phyloP scores from a whole-genome alignment of 2,329 filamentous ascomycete species.

The Arthrobotrys conoides region DNA sequence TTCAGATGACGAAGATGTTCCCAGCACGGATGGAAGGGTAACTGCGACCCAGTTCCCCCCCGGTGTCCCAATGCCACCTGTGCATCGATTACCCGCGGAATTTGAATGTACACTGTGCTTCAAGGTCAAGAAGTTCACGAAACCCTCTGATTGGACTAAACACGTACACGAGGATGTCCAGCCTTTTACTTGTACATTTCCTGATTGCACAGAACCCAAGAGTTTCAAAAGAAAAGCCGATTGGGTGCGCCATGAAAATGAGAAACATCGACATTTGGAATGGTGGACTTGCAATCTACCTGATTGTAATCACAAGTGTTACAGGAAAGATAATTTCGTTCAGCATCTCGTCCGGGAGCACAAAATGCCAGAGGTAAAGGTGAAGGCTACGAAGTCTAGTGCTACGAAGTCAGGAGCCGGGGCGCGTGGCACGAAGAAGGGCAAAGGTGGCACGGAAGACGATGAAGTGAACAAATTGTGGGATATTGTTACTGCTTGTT shows the following conservation, averaged over 20 bases:
- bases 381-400: constrained; percentile 77
- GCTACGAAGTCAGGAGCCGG: constrained; percentile 59
- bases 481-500: constrained; percentile 83
- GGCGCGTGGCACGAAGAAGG: constrained; percentile 62
- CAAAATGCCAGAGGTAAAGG: constrained; percentile 84
- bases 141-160: constrained; percentile 97
- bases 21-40: constrained; percentile 75
- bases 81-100: constrained; percentile 81
- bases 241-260: constrained; percentile 92
- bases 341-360: constrained; percentile 94
- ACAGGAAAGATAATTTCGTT: constrained; percentile 90
- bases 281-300: constrained; percentile 89
- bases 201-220: constrained; percentile 84
- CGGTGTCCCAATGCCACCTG: constrained; percentile 86
- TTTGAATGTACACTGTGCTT: constrained; percentile 94
- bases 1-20: constrained; percentile 74
- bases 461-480: constrained; percentile 76
- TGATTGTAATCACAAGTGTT: constrained; percentile 86
- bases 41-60: constrained; percentile 81
- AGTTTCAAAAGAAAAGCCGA: constrained; percentile 96
- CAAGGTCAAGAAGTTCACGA: constrained; percentile 84
- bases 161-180: constrained; percentile 95
- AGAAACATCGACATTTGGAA: constrained; percentile 88
- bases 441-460: constrained; percentile 63
- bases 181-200: constrained; percentile 93